Percentiles rank a stretch among this genome's conserved stretches.
phyloP scores from a whole-genome alignment of 495 filamentous ascomycete species.

The Hypoxylon lienhwacheense region DNA sequence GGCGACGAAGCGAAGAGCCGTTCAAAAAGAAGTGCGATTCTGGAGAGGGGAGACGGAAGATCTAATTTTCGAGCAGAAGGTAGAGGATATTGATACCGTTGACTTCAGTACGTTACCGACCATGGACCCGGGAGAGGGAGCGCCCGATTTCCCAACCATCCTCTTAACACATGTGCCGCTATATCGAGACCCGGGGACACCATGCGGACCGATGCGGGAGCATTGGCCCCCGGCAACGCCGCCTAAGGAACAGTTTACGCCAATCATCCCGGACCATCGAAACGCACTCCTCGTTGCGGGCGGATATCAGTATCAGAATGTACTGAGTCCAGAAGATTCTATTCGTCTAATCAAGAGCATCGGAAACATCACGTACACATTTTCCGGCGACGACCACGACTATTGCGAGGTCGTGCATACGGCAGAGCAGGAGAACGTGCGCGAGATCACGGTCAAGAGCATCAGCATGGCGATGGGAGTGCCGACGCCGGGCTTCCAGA shows the following conservation, averaged over 20 bases:
- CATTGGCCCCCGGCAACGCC: conserved; percentile 69
- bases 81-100: conserved; percentile 51
- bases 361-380: conserved; percentile 76
- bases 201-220: conserved; percentile 89
- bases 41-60: conserved; percentile 54
- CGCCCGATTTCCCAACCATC: conserved; percentile 72
- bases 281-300: conserved; percentile 73
- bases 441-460: conserved; percentile 93
- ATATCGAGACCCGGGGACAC: conserved; percentile 75
- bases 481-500: conserved; percentile 78
- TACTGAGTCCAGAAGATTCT: conserved; percentile 73
- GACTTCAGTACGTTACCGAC: conserved; percentile 46
- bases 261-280: conserved; percentile 67
- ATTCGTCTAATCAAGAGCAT: conserved; percentile 68
- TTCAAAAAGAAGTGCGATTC: conserved; percentile 57
- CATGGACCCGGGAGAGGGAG: conserved; percentile 44
- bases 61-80: conserved; percentile 54
- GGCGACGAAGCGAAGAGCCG: conserved; percentile 52
- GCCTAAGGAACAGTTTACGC: conserved; percentile 55
- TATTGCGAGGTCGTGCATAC: conserved; percentile 89
- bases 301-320: conserved; percentile 98
- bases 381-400: conserved; percentile 97
- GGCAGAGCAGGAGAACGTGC: conserved; percentile 61
- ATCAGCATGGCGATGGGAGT: conserved; percentile 98
- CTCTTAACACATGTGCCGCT: conserved; percentile 90